Percentiles rank a stretch among this genome's conserved stretches.
These are phyloP conservation scores for Macadamia tetraphylla DNA, from an alignment of 164 flowering plant species.

Conservation along the genomic window DNA sequence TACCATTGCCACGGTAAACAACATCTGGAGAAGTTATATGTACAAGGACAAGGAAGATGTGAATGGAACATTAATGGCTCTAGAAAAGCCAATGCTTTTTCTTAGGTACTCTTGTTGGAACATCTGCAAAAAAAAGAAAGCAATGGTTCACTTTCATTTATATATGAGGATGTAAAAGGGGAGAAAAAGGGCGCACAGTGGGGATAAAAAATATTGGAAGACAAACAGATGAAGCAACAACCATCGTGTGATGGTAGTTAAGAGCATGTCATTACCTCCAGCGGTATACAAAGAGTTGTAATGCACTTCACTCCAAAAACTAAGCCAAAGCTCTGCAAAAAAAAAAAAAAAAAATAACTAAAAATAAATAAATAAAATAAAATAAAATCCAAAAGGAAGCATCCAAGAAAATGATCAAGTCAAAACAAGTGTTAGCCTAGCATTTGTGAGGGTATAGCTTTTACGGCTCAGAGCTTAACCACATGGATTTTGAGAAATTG, in stretches of 20 bases:
- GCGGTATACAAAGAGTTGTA: slow-evolving; percentile 71
- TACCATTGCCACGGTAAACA: no score
- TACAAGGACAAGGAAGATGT: not conserved
- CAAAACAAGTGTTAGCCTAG: no score
- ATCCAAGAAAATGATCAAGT: no score
- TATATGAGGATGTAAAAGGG: not conserved
- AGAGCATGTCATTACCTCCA: slow-evolving; percentile 47
- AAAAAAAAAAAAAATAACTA: not conserved
- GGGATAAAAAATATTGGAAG: not conserved
- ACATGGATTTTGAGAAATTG: no score
- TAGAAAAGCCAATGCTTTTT: slow-evolving; percentile 79
- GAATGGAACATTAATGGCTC: not conserved
- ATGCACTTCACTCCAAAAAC: slow-evolving; percentile 96
- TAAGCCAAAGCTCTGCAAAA: slow-evolving; percentile 70
- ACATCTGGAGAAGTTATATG: not conserved
- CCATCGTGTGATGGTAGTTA: not conserved
- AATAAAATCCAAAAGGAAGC: no score
- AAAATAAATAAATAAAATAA: not conserved
- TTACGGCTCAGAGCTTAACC: no score
- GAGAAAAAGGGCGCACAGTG: no score
- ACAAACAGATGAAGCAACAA: not conserved
- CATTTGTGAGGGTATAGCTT: no score
- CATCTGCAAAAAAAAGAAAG: slow-evolving; percentile 38
- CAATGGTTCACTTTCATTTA: not conserved
- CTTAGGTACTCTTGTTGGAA: slow-evolving; percentile 45